Conservation (phyloP, 2,329 filamentous ascomycete species). For the Colletotrichum echinochloae region DNA sequence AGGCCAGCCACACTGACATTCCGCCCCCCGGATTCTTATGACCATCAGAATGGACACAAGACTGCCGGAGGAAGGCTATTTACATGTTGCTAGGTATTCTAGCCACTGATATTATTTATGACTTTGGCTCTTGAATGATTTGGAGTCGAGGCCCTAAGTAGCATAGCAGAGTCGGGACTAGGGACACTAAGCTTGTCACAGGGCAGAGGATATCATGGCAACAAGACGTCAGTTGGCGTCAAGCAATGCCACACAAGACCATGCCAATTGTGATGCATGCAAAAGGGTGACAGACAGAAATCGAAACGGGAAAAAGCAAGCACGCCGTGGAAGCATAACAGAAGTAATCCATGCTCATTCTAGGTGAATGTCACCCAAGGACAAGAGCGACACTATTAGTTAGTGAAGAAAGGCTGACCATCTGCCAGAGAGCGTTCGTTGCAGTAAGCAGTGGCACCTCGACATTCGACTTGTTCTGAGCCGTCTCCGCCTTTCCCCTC, state of each 20-base stretch:
- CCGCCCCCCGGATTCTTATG: background rate
- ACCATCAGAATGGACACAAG: background rate
- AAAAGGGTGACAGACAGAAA: too few relatives aligned
- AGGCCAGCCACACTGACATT: background rate
- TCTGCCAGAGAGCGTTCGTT: too few relatives aligned
- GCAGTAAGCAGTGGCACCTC: background rate
- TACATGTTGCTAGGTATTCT: background rate
- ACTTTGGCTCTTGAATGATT: background rate
- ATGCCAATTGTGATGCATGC: background rate
- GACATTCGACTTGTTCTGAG: background rate
- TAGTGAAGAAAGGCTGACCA: too few relatives aligned
- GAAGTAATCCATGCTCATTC: too few relatives aligned
- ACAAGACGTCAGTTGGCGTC: slow-evolving; percentile 4
- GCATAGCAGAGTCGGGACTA: background rate
- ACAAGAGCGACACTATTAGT: too few relatives aligned
- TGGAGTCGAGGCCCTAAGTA: background rate
- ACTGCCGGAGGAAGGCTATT: background rate
- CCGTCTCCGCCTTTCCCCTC: too few relatives aligned
- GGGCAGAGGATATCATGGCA: background rate
- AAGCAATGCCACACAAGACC: slow-evolving; percentile 17
- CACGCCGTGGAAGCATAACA: too few relatives aligned
- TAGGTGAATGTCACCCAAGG: too few relatives aligned
- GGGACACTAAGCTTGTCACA: background rate
- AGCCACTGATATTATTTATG: background rate
- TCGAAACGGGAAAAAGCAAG: too few relatives aligned